Percentiles rank a stretch among this genome's conserved stretches.
phyloP scores from a whole-genome alignment of 2,329 filamentous ascomycete species.

The Dothistroma pini region DNA sequence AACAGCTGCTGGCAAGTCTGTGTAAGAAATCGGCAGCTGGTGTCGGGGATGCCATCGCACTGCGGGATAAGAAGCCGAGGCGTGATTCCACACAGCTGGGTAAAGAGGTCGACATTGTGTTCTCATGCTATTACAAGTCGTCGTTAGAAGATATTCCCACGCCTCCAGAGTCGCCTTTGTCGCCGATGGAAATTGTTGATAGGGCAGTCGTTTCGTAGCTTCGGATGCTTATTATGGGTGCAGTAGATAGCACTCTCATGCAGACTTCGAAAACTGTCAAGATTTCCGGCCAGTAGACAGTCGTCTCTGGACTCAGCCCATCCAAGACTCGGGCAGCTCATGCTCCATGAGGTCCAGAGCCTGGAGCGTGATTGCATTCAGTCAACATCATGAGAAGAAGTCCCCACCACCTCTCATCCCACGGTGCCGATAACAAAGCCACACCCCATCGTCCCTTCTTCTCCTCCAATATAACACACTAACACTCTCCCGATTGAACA shows the following conservation, averaged over 20 bases:
- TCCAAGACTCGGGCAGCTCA: too few species aligned
- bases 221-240: not conserved
- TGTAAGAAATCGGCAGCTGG: conserved; percentile 17
- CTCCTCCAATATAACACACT: conserved; percentile 16
- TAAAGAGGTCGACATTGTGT: conserved; percentile 23
- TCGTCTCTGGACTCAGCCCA: too few species aligned
- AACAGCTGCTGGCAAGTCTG: conserved; percentile 15
- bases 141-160: conserved; percentile 14
- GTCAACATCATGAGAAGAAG: not conserved
- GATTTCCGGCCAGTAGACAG: too few species aligned
- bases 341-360: too few species aligned
- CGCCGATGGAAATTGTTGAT: conserved; percentile 9
- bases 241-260: not conserved
- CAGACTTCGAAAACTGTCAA: too few species aligned
- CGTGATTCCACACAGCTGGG: conserved; percentile 8
- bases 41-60: conserved; percentile 5
- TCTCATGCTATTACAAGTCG: conserved; percentile 28
- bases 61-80: conserved; percentile 2
- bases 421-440: conserved; percentile 16
- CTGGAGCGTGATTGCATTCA: too few species aligned
- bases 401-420: conserved; percentile 13
- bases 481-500: conserved; percentile 18
- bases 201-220: not conserved
- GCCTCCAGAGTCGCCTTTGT: conserved; percentile 20
- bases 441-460: conserved; percentile 5